Percentiles rank a stretch among this genome's conserved stretches.
phyloP scores from a whole-genome alignment of 2,329 filamentous ascomycete species.

The Emergomyces pasteurianus region DNA sequence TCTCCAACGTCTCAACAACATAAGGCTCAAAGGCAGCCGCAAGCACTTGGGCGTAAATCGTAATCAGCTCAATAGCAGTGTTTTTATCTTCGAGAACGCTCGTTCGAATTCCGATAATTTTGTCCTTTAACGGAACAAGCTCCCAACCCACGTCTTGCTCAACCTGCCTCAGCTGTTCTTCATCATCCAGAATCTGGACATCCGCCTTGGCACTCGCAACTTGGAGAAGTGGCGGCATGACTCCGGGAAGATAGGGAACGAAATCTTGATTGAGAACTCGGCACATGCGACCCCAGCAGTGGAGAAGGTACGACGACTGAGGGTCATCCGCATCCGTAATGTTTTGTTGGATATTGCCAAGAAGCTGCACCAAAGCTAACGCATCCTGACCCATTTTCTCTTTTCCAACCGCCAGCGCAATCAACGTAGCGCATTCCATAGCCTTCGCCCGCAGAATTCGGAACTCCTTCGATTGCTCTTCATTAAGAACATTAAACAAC shows the following conservation, averaged over 20 bases:
- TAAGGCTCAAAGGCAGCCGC: constrained; percentile 86
- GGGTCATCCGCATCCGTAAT: constrained; percentile 89
- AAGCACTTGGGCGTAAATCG: constrained; percentile 94
- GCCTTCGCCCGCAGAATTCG: constrained; percentile 86
- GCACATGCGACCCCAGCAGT: constrained; percentile 99
- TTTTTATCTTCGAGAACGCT: constrained; percentile 97
- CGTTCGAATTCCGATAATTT: constrained; percentile 96
- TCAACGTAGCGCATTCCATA: constrained; percentile 97
- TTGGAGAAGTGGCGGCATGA: constrained; percentile 88
- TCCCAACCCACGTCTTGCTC: constrained; percentile 97
- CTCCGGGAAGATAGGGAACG: constrained; percentile 77
- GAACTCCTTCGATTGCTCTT: constrained; percentile 89
- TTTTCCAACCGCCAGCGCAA: constrained; percentile 84
- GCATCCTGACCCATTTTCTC: constrained; percentile 83
- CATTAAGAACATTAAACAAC: constrained; percentile 74
- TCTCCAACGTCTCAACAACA: constrained; percentile 87
- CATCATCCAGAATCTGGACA: constrained; percentile 88
- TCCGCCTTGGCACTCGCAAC: constrained; percentile 92
- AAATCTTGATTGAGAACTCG: constrained; percentile 84
- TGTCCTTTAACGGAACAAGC: constrained; percentile 88
- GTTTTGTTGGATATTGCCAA: constrained; percentile 74
- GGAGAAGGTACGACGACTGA: constrained; percentile 90
- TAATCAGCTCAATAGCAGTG: constrained; percentile 97
- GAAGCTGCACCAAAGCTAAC: constrained; percentile 70
- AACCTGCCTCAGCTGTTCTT: constrained; percentile 83